Percentiles rank a stretch among this genome's conserved stretches.
Evolutionary conservation across 2,329 filamentous ascomycete genomes (phyloP).

Genomic region (Verticillium isaacii): DNA sequence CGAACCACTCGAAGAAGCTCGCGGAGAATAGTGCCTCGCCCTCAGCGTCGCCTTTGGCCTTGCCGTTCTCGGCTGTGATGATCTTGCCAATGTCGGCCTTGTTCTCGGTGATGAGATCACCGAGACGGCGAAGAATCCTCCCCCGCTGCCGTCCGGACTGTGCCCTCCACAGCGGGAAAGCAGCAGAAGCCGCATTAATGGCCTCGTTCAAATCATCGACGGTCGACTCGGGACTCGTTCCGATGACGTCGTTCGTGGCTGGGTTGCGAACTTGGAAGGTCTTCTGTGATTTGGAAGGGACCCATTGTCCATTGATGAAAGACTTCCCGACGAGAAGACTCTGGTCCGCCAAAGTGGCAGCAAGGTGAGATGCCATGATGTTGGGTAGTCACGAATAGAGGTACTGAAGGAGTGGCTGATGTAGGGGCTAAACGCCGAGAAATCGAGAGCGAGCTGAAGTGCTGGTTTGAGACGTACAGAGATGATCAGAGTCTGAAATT

Average conservation of each 20-base stretch:
- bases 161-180: conserved; percentile 58
- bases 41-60: conserved; percentile 69
- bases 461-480: too few relatives aligned
- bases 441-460: too few relatives aligned
- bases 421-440: too few relatives aligned
- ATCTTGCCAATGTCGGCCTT: conserved; percentile 64
- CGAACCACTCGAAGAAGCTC: conserved; percentile 76
- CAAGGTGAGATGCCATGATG: not conserved
- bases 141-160: conserved; percentile 53
- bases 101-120: conserved; percentile 58
- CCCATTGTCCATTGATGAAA: conserved; percentile 71
- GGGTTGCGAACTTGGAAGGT: conserved; percentile 76
- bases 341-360: conserved; percentile 44
- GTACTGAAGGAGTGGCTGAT: too few relatives aligned
- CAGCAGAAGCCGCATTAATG: conserved; percentile 73
- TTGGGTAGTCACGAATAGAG: not conserved
- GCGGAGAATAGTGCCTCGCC: conserved; percentile 69
- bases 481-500: too few relatives aligned
- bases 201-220: conserved; percentile 71
- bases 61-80: conserved; percentile 87
- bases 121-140: conserved; percentile 55
- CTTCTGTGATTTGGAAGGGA: conserved; percentile 61
- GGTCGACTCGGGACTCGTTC: conserved; percentile 79
- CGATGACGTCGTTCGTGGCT: conserved; percentile 73
- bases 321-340: conserved; percentile 56